phyloP scores from a whole-genome alignment of 768 basidiomycete species.

The Rickenella mellea region DNA sequence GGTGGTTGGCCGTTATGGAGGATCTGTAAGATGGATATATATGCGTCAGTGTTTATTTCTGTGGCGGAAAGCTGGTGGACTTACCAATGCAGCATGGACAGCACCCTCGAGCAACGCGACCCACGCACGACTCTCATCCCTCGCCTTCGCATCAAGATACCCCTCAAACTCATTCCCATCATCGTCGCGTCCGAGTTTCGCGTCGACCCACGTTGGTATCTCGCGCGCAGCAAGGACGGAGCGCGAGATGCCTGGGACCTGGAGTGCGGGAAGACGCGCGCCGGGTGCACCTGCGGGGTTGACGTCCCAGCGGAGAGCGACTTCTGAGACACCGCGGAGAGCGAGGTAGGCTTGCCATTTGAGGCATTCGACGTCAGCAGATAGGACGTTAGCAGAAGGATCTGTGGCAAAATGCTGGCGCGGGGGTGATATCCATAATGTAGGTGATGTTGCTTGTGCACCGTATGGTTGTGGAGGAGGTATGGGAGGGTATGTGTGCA shows the following conservation, averaged over 20 bases:
- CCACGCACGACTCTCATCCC: slow-evolving; percentile 78
- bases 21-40: no score
- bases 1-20: no score
- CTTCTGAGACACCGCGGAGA: slow-evolving; percentile 43
- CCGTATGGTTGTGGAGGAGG: slow-evolving; percentile 7
- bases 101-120: slow-evolving; percentile 66
- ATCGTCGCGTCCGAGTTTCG: slow-evolving; percentile 28
- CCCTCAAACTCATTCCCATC: slow-evolving; percentile 48
- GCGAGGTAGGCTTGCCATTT: slow-evolving; percentile 86
- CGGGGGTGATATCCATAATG: slow-evolving; percentile 63
- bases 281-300: slow-evolving; percentile 60
- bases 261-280: slow-evolving; percentile 60
- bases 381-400: slow-evolving; percentile 32
- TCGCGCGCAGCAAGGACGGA: slow-evolving; percentile 49
- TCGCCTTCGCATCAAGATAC: slow-evolving; percentile 46
- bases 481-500: slow-evolving; percentile 41
- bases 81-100: slow-evolving; percentile 68
- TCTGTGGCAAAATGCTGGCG: slow-evolving; percentile 7
- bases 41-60: no score
- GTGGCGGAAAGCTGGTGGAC: slow-evolving; percentile 15
- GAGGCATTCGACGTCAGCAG: slow-evolving; percentile 75
- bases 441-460: slow-evolving; percentile 24
- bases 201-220: slow-evolving; percentile 71
- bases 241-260: slow-evolving; percentile 30
- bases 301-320: slow-evolving; percentile 61